Percentiles rank a stretch among this genome's conserved stretches.
phyloP scores from a whole-genome alignment of 768 basidiomycete species.

The Pleurotus giganteus region DNA sequence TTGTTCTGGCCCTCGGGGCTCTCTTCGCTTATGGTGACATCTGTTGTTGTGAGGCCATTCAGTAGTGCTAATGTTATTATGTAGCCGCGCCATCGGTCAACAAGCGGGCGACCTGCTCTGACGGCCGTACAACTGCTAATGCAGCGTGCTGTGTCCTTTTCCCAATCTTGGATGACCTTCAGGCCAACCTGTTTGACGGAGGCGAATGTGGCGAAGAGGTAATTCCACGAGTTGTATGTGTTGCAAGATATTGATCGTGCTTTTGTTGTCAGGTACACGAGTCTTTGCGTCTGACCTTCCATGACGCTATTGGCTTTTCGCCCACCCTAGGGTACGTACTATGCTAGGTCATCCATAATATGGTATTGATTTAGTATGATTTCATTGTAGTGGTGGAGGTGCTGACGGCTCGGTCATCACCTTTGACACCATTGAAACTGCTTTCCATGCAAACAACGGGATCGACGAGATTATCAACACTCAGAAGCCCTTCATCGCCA shows the following conservation, averaged over 20 bases:
- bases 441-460: constrained; percentile 42
- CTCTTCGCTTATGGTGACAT: neutral
- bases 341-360: constrained; percentile 5
- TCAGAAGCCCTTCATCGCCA: constrained; percentile 31
- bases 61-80: neutral
- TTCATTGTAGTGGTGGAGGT: constrained; percentile 34
- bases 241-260: too few relatives aligned
- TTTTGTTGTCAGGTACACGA: constrained; percentile 19
- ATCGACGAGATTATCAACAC: constrained; percentile 39
- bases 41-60: neutral
- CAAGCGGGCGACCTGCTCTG: constrained; percentile 25
- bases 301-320: constrained; percentile 45
- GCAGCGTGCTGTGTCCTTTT: constrained; percentile 26
- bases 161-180: constrained; percentile 21
- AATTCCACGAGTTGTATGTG: too few relatives aligned
- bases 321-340: constrained; percentile 29
- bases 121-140: constrained; percentile 25
- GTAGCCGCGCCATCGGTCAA: neutral
- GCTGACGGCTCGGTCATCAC: constrained; percentile 50
- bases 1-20: constrained; percentile 2
- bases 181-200: constrained; percentile 24
- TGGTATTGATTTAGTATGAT: neutral
- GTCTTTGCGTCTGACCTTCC: constrained; percentile 34
- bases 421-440: constrained; percentile 40
- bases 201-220: constrained; percentile 29